A percentile compares a stretch with the other conserved stretches of the same genome.
phyloP scores from a whole-genome alignment of 805 yeast species.

The Ogataea paradorogensis region DNA sequence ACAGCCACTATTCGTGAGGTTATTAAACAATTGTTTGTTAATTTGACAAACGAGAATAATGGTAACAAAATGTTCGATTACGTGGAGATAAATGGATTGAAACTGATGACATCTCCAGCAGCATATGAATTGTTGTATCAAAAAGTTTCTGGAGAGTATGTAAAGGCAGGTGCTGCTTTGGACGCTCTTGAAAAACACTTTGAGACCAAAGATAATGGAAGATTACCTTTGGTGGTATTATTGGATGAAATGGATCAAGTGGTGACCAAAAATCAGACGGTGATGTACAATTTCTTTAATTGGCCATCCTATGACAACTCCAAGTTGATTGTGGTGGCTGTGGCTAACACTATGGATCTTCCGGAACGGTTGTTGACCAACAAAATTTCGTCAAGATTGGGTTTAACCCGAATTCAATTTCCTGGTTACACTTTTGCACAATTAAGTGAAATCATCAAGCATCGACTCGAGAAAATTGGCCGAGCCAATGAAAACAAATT shows the following conservation, averaged over 20 bases:
- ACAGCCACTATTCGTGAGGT: constrained; percentile 92
- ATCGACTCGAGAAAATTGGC: constrained; percentile 56
- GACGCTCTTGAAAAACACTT: constrained; percentile 71
- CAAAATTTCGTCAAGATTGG: constrained; percentile 88
- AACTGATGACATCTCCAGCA: constrained; percentile 70
- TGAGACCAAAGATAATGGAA: constrained; percentile 31
- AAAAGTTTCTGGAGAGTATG: constrained; percentile 57
- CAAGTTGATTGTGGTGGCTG: constrained; percentile 81
- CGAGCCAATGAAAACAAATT: constrained; percentile 42
- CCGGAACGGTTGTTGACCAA: constrained; percentile 87
- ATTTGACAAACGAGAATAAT: constrained; percentile 19
- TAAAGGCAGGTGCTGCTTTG: constrained; percentile 63
- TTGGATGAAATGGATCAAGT: constrained; percentile 94
- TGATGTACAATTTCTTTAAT: constrained; percentile 93
- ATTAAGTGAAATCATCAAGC: constrained; percentile 68
- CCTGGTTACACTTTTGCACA: constrained; percentile 84
- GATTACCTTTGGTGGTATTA: constrained; percentile 65
- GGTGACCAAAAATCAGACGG: constrained; percentile 75
- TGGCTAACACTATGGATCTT: constrained; percentile 95
- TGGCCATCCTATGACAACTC: constrained; percentile 91
- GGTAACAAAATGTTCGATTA: constrained; percentile 51
- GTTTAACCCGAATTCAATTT: constrained; percentile 81
- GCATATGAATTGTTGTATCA: constrained; percentile 86
- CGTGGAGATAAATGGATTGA: constrained; percentile 88
- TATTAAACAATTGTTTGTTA: constrained; percentile 55